These are phyloP conservation scores for Pichia sp. DNA, from an alignment of 1,139 yeast species.

Conservation along the genomic window DNA sequence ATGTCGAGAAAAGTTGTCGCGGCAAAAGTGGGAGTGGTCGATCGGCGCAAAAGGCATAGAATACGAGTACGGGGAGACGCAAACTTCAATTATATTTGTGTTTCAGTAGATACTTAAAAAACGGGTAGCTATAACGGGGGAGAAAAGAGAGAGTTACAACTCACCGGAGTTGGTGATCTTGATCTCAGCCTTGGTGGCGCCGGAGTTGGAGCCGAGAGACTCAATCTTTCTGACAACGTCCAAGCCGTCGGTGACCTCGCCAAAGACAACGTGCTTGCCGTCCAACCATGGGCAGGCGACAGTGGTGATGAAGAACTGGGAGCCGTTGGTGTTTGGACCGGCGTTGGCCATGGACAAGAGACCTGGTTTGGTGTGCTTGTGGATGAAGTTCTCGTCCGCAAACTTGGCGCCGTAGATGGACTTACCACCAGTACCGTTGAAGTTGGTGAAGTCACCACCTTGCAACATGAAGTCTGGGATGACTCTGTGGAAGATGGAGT, in stretches of 20 bases:
- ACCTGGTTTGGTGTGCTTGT: slow-evolving; percentile 89
- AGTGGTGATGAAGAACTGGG: slow-evolving; percentile 98
- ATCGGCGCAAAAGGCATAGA: too few relatives aligned
- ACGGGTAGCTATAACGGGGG: too few relatives aligned
- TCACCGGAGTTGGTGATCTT: slow-evolving; percentile 83
- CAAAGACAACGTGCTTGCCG: slow-evolving; percentile 98
- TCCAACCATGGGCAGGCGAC: slow-evolving; percentile 96
- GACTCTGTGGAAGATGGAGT: slow-evolving; percentile 95
- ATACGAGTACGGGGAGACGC: too few relatives aligned
- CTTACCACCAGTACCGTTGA: slow-evolving; percentile 97
- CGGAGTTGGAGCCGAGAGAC: slow-evolving; percentile 75
- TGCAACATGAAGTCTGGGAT: slow-evolving; percentile 98
- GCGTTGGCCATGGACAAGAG: slow-evolving; percentile 98
- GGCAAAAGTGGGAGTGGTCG: too few relatives aligned
- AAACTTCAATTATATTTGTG: too few relatives aligned
- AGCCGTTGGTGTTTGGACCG: slow-evolving; percentile 99
- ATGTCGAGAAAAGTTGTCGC: too few relatives aligned
- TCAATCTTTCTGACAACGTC: slow-evolving; percentile 93
- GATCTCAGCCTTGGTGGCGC: slow-evolving; percentile 76
- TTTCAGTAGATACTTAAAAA: neutral
- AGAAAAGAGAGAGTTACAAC: slow-evolving; percentile 51
- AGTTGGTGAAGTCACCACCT: slow-evolving; percentile 97
- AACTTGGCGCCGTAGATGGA: slow-evolving; percentile 96
- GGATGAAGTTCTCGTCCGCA: slow-evolving; percentile 90
- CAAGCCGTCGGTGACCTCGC: slow-evolving; percentile 89